Conservation (phyloP, 352 stramenopile species). For the Phytophthora pluvialis region DNA sequence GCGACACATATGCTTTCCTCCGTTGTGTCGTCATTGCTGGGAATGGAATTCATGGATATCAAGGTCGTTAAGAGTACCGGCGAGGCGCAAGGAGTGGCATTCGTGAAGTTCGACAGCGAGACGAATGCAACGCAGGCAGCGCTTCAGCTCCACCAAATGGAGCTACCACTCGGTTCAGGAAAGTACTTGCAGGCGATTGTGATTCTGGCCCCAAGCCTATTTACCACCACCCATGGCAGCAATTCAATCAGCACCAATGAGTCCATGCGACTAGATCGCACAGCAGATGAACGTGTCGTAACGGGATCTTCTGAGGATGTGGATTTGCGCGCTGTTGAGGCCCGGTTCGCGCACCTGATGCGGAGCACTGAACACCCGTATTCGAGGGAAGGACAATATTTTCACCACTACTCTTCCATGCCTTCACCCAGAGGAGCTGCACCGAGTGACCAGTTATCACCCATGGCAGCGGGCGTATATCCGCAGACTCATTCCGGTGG, state of each 20-base stretch:
- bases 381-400: conserved; percentile 28
- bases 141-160: conserved; percentile 62
- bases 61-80: conserved; percentile 71
- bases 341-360: conserved; percentile 85
- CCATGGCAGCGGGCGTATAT: conserved; percentile 26
- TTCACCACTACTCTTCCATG: conserved; percentile 20
- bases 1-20: conserved; percentile 71
- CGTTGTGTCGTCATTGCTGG: conserved; percentile 55
- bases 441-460: conserved; percentile 15
- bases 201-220: conserved; percentile 69
- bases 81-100: conserved; percentile 72
- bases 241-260: conserved; percentile 30
- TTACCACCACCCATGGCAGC: conserved; percentile 61
- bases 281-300: conserved; percentile 26
- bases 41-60: conserved; percentile 88
- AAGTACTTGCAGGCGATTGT: conserved; percentile 75
- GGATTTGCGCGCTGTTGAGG: conserved; percentile 77
- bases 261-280: conserved; percentile 31
- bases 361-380: conserved; percentile 52
- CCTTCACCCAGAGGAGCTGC: conserved; percentile 11
- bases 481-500: conserved; percentile 7
- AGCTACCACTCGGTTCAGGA: conserved; percentile 51
- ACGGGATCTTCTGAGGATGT: conserved; percentile 56
- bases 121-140: conserved; percentile 50
- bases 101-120: conserved; percentile 78